Evolutionary conservation across 768 basidiomycete genomes (phyloP).

Genomic region (Suillus ampliporus): DNA sequence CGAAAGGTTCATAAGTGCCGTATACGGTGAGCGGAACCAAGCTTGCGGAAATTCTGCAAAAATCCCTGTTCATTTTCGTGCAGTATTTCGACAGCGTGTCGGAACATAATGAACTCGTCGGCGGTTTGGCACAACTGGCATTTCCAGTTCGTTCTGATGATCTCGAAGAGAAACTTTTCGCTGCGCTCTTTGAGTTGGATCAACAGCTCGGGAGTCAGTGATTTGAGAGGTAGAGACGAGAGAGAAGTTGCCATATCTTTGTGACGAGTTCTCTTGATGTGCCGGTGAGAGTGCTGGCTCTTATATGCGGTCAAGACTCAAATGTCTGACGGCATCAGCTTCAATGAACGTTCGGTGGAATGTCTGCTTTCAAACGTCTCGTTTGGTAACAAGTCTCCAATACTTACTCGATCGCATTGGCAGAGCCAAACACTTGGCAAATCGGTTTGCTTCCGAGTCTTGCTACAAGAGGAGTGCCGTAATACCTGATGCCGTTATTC

Average conservation of each 20-base stretch:
- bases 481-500: too few species aligned
- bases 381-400: too few species aligned
- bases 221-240: constrained; percentile 21
- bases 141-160: background rate
- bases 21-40: constrained; percentile 22
- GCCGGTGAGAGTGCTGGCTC: background rate
- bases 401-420: too few species aligned
- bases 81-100: background rate
- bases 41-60: constrained; percentile 18
- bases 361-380: too few species aligned
- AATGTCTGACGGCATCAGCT: too few species aligned
- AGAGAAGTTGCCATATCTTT: background rate
- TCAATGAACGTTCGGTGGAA: too few species aligned
- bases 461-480: too few species aligned
- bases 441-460: too few species aligned
- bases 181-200: constrained; percentile 24
- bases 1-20: constrained; percentile 18
- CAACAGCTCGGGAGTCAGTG: constrained; percentile 20
- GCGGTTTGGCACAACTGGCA: background rate
- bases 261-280: background rate
- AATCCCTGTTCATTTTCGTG: background rate
- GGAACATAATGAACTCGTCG: background rate
- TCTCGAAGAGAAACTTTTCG: background rate
- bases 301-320: background rate
- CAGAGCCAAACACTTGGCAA: too few species aligned